Evolutionary conservation across 1,139 yeast genomes (phyloP), one percentile per base, ranked within the genome.

Genomic region (Taphrina confusa): DNA sequence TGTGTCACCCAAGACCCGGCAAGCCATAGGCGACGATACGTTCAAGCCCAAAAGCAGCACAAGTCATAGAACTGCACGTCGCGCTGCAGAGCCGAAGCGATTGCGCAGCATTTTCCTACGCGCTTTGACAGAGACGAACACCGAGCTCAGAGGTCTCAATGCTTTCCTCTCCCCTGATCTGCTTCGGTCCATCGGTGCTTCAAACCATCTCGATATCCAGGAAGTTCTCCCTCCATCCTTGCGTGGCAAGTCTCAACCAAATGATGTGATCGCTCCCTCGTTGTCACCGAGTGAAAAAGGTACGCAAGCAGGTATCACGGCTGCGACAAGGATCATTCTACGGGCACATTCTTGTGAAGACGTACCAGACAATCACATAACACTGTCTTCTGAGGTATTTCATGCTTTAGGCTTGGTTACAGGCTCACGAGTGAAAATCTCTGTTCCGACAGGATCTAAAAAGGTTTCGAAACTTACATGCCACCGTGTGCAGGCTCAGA

Each of bases 1-100:
- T 49, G 84, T 92, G 58, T 90, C 95, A 1, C 97, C 96, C 9
- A 85, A 86, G 69, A 78, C 79, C 25, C 73, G 83, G 65, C 75
- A 75, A 66, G 74, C 73, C 49, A 65, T 63, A 14, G 76, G 73
- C 11, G 22, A 40, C 14, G 57, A 25, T 9, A n/a, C 54, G 3
- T 1, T 23, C 22, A 30, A 31, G 34, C 16, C 54, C 16, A 25
- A 9, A 36, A 44, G 51, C 14, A 22, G 27, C 9, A 50, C 40
- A 6, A 30, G 49, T 18, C 45, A 27, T 20, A 42, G 30, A n/a
- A 11, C 60, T n/a, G 36, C 52, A 11, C 27, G 47, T 22, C 50
- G 23, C 3, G 4, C 50, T 8, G 28, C 14, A 12, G n/a, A 8
- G 25, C 23, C n/a, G 12, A 46, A 44, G 30, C 46, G 36, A 42